Conservation (phyloP, 2,329 filamentous ascomycete genomes). For the Ascochyta koolunga region DNA sequence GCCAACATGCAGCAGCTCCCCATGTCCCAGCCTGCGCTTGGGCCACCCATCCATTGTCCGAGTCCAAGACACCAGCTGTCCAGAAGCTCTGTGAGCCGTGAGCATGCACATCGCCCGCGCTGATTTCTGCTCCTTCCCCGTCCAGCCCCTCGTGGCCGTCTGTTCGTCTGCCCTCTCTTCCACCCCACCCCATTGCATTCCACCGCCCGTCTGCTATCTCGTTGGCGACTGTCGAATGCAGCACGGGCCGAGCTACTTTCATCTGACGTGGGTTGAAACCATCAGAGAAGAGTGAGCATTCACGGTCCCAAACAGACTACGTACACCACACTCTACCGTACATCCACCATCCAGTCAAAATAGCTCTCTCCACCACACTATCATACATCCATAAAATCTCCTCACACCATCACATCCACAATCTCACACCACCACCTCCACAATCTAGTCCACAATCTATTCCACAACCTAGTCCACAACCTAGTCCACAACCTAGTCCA, state of each 20-base stretch:
- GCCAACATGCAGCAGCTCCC: too few relatives aligned
- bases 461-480: background rate
- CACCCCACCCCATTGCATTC: constrained; percentile 37
- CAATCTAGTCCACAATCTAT: background rate
- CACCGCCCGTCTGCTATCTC: constrained; percentile 4
- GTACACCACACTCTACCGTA: background rate
- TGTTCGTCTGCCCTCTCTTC: constrained; percentile 24
- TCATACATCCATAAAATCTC: too few relatives aligned
- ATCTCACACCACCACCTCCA: too few relatives aligned
- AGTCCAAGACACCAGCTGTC: constrained; percentile 40
- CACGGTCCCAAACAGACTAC: background rate
- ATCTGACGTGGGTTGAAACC: constrained; percentile 2
- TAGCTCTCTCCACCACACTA: too few relatives aligned
- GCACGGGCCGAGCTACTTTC: constrained; percentile 22
- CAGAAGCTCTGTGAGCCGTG: constrained; percentile 40
- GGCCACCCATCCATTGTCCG: constrained; percentile 38
- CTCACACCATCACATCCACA: too few relatives aligned
- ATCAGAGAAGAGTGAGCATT: background rate
- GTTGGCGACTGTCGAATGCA: constrained; percentile 23
- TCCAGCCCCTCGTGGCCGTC: constrained; percentile 29
- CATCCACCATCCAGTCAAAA: too few relatives aligned
- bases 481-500: too few relatives aligned
- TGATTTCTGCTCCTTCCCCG: constrained; percentile 23
- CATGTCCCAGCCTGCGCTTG: constrained; percentile 30
- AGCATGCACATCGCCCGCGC: constrained; percentile 2